A percentile compares a stretch with the other conserved stretches of the same genome.
phyloP scores from a whole-genome alignment of 2,329 filamentous ascomycete species.

The Calonectria crousiana region DNA sequence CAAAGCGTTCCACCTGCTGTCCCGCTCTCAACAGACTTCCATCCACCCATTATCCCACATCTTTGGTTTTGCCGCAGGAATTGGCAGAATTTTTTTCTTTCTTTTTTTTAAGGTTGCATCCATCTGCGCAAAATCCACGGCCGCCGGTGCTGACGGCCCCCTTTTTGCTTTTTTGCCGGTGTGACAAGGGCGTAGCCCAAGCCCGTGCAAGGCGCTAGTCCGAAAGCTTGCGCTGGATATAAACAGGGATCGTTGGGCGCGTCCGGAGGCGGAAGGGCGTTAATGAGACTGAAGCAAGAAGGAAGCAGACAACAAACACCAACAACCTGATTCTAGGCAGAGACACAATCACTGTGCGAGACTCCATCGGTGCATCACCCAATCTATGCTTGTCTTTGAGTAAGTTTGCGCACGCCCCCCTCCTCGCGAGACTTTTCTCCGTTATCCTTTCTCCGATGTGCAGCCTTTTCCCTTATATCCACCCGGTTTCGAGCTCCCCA shows the following conservation, averaged over 20 bases:
- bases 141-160: conserved; percentile 27
- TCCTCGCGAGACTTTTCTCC: neutral
- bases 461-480: conserved; percentile 15
- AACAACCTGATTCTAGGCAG: conserved; percentile 13
- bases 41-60: neutral
- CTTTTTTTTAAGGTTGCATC: conserved; percentile 27
- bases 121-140: conserved; percentile 20
- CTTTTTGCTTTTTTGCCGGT: conserved; percentile 33
- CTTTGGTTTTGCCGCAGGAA: neutral
- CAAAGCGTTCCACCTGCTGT: neutral
- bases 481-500: neutral
- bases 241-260: conserved; percentile 43
- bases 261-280: conserved; percentile 33
- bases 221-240: conserved; percentile 40
- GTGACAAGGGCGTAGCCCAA: conserved; percentile 37
- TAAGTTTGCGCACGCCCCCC: conserved; percentile 33
- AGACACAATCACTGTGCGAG: conserved; percentile 6
- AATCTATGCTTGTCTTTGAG: conserved; percentile 46
- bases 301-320: conserved; percentile 28
- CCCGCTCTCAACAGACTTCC: neutral
- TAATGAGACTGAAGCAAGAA: conserved; percentile 29
- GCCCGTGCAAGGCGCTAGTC: conserved; percentile 44
- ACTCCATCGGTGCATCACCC: conserved; percentile 23
- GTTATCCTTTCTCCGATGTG: neutral
- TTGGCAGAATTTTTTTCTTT: neutral